These are phyloP conservation scores for Leptoxyphium fumago DNA, from an alignment of 2,329 filamentous ascomycete species.

Conservation along the genomic window DNA sequence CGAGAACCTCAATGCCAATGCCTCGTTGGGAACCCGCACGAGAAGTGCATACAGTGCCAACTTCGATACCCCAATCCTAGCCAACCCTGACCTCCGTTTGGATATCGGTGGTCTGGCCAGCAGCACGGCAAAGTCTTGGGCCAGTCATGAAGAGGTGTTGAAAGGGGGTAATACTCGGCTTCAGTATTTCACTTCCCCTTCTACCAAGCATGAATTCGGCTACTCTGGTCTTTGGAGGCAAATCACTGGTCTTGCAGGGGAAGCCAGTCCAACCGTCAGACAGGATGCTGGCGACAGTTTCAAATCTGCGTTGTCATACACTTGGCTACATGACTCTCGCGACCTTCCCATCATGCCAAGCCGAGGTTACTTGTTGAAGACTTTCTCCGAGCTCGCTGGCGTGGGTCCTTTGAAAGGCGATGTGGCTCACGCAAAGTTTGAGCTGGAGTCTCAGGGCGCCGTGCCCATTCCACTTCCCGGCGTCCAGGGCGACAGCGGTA, in stretches of 20 bases:
- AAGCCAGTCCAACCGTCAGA: conserved; percentile 68
- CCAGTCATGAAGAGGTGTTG: conserved; percentile 80
- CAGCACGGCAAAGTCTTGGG: conserved; percentile 79
- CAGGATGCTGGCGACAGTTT: conserved; percentile 79
- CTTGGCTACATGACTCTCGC: conserved; percentile 63
- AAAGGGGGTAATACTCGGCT: conserved; percentile 65
- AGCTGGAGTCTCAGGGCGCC: conserved; percentile 66
- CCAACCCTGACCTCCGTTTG: conserved; percentile 67
- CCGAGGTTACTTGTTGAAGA: conserved; percentile 65
- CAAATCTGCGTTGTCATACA: conserved; percentile 75
- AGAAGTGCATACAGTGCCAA: conserved; percentile 80
- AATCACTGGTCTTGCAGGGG: conserved; percentile 60
- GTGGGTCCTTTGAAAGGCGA: conserved; percentile 73
- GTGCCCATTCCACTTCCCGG: conserved; percentile 59
- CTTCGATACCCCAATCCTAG: conserved; percentile 68
- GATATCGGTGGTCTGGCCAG: conserved; percentile 71
- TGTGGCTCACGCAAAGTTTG: conserved; percentile 87
- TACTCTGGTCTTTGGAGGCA: conserved; percentile 81
- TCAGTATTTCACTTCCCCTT: conserved; percentile 49
- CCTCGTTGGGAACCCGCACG: conserved; percentile 77
- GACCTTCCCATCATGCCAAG: conserved; percentile 77
- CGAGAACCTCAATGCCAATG: conserved; percentile 76
- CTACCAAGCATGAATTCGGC: conserved; percentile 58
- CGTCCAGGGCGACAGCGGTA: conserved; percentile 52
- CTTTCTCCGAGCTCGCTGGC: conserved; percentile 71